Evolutionary conservation across 106 monocot species (phyloP), one percentile per base, ranked within the genome.

Genomic region (Iris macrosiphon): DNA sequence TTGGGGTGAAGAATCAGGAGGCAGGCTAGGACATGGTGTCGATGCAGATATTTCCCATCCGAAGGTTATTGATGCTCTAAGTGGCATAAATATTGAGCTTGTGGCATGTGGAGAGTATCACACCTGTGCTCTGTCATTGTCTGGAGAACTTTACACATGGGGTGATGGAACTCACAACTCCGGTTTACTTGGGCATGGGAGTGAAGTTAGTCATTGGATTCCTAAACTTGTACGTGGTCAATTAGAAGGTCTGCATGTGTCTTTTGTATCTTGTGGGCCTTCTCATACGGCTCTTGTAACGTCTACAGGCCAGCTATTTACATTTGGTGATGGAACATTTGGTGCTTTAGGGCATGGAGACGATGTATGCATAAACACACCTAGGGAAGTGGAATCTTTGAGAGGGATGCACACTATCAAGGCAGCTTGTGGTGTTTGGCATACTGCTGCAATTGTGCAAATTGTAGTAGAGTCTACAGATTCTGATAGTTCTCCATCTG

Each of bases 261-360:
- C 85, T 22, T 73, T 72, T 42, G 69, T 80, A 49, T 85, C 85
- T 0, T 85, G 85, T 70, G 85, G 85, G n/a, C 75, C 85, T 11
- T 85, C 80, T 80, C 80, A 85, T 66, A 85, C 85, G 4, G 80
- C 85, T 51, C 44, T 80, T 18, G 76, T 85, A 62, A 80, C 85
- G 57, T 85, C 75, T 34, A 62, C 72, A 25, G 85, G 85, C 7
- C 76, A 79, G 55, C 63, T 85, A 10, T 80, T 85, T 57, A 85
- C 85, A n/a, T 80, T 85, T 70, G 85, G 85, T 65, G 80, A 85
- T 66, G 85, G 85, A 33, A 75, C 68, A 35, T 85, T 85, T 77
- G 85, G 85, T 56, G 80, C 65, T 58, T 52, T 85, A 24, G 85
- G 85, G n/a, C 85, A 85, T 66, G 76, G 80, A 55, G 80, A 85